Evolutionary conservation across 163 green algal species (phyloP), one percentile per base, ranked within the genome.

Genomic region (Chlorella variabilis): DNA sequence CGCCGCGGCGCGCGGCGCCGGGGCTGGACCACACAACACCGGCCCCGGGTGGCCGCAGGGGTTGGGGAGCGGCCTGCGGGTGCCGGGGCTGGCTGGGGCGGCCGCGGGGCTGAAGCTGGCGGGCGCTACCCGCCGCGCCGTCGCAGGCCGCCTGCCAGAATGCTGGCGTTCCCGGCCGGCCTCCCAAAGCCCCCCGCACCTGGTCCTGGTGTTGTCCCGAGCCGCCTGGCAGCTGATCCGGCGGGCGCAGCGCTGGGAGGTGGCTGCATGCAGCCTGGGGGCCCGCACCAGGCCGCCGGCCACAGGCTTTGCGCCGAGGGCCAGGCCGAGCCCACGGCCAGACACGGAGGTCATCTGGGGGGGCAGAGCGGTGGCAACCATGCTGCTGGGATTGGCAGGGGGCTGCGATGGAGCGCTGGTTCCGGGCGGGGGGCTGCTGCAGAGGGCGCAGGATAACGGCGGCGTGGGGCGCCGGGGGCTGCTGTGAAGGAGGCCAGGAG

Each of bases 101-200:
- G n/a, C n/a, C 20, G 69, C 31, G 38, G 56, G 59, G 73, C 62
- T 69, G 73, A 80, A 34, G 42, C 73, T 39, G 25, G 56, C 38
- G 25, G 71, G 73, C 56, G 73, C 73, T 70, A 39, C 54, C 20
- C 18, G 38, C 73, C 51, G 73, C 73, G 73, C 58, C 56, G n/a
- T 41, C 70, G 70, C 70, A 33, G 69, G 29, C 71, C 21, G 59
- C n/a, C n/a, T n/a, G n/a, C n/a, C n/a, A n/a, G n/a, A n/a, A n/a
- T n/a, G n/a, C n/a, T 38, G 6, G 59, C 59, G 54, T 63, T 9
- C 54, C 45, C 11, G 45, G 18, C 8, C 59, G 38, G n/a, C 59
- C n/a, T 27, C 8, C n/a, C 27, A 17, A 39, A 7, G 8, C n/a
- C 27, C 29, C 29, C 7, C 59, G 27, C 59, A 67, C 59, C 59